A percentile compares a stretch with the other conserved stretches of the same genome.
These are phyloP conservation scores for Cornus controversa DNA, from an alignment of 148 eudicot species.

Conservation along the genomic window DNA sequence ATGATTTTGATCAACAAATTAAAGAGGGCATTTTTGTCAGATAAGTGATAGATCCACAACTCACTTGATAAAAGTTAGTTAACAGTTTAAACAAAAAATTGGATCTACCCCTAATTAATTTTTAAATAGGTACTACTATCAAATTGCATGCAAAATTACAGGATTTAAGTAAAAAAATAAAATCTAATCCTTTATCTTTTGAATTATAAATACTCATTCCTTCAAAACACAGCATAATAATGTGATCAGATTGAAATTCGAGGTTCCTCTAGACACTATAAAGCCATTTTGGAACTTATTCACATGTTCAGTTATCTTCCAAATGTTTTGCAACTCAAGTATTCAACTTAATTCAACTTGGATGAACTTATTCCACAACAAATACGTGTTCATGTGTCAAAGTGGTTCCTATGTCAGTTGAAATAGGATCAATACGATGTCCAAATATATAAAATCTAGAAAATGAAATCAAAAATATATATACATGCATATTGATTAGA, in stretches of 20 bases:
- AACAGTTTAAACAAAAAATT: not conserved
- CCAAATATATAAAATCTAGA: not conserved
- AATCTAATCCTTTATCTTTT: not conserved
- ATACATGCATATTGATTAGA: not conserved
- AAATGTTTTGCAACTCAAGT: not conserved
- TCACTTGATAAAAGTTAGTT: too few species aligned
- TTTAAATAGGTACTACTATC: not conserved
- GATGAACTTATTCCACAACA: not conserved
- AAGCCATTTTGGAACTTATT: not conserved
- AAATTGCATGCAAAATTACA: not conserved
- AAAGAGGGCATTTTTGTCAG: too few species aligned
- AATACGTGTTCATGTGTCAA: not conserved
- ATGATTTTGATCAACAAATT: not conserved
- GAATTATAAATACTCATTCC: not conserved
- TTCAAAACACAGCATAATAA: not conserved
- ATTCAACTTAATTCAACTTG: not conserved
- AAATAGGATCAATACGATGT: not conserved
- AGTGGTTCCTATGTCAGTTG: not conserved
- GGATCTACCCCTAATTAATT: not conserved
- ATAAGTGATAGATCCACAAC: too few species aligned
- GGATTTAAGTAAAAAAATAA: too few species aligned
- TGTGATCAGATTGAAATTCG: not conserved
- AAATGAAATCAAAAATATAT: too few species aligned
- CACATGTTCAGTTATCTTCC: not conserved
- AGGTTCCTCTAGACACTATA: not conserved